phyloP scores from a whole-genome alignment of 2,329 filamentous ascomycete species.

The Pochonia chlamydosporia region DNA sequence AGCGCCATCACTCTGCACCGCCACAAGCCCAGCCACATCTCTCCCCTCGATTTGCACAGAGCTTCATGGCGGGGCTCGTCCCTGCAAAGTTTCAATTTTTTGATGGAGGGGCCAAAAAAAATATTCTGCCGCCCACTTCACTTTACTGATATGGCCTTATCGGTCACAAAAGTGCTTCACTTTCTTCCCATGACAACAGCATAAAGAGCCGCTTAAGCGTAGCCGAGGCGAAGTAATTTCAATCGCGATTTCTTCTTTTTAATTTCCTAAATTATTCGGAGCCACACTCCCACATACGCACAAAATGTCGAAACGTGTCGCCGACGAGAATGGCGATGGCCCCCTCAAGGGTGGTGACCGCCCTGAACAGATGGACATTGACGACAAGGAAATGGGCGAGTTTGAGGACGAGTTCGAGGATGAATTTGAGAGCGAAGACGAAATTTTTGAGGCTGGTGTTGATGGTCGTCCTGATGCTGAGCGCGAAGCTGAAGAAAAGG shows the following conservation, averaged over 20 bases:
- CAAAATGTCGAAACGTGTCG: constrained; percentile 55
- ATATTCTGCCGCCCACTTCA: constrained; percentile 1
- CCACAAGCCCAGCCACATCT: too few relatives aligned
- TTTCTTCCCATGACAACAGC: neutral
- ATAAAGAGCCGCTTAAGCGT: neutral
- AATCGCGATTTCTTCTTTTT: neutral
- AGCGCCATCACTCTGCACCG: too few relatives aligned
- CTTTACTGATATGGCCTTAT: constrained; percentile 2
- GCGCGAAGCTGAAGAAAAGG: constrained; percentile 81
- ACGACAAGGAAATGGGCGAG: constrained; percentile 63
- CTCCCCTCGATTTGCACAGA: neutral
- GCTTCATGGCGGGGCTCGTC: constrained; percentile 2
- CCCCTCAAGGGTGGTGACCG: constrained; percentile 57
- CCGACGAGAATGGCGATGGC: constrained; percentile 36
- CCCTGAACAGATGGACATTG: constrained; percentile 61
- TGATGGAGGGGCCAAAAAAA: constrained; percentile 10
- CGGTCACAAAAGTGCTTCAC: neutral
- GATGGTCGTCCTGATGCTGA: constrained; percentile 90
- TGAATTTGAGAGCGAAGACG: constrained; percentile 82
- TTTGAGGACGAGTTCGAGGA: constrained; percentile 96
- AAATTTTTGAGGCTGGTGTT: constrained; percentile 90
- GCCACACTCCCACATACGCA: too few relatives aligned
- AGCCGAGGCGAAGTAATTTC: neutral
- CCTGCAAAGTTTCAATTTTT: constrained; percentile 1
- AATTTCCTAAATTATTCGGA: too few relatives aligned